These are phyloP conservation scores for Trifolium dubium DNA, from an alignment of 306 rosid species.

Conservation along the genomic window DNA sequence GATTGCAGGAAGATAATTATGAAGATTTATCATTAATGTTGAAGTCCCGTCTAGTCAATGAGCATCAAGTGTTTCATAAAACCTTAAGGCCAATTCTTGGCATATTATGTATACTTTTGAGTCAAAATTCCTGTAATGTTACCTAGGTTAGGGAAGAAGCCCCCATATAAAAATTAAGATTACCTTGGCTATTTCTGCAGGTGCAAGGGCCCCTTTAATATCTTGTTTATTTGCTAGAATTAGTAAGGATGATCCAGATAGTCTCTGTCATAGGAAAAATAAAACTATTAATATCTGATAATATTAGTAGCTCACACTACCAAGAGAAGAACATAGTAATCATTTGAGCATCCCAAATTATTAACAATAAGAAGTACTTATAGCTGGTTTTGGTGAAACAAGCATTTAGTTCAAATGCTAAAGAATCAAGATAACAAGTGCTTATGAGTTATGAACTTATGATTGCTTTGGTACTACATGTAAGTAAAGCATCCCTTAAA, in stretches of 20 bases:
- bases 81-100: background rate
- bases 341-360: constrained; percentile 9
- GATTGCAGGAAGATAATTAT: background rate
- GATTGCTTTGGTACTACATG: background rate
- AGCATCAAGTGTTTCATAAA: background rate
- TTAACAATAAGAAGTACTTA: background rate
- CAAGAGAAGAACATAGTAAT: background rate
- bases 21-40: background rate
- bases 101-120: background rate
- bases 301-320: constrained; percentile 2
- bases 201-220: constrained; percentile 80
- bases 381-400: background rate
- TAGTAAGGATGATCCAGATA: constrained; percentile 83
- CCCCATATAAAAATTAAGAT: constrained; percentile 25
- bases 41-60: background rate
- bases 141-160: background rate
- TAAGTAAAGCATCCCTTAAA: no score
- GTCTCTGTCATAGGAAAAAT: constrained; percentile 58
- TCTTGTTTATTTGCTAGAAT: constrained; percentile 95
- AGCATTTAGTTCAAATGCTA: background rate
- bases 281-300: background rate
- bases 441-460: background rate
- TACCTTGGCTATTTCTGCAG: constrained; percentile 78
- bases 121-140: constrained; percentile 11
- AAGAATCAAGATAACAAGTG: constrained; percentile 9